These are phyloP conservation scores for Salvia sclarea DNA, from an alignment of 305 asterid genomes.

Conservation along the genomic window DNA sequence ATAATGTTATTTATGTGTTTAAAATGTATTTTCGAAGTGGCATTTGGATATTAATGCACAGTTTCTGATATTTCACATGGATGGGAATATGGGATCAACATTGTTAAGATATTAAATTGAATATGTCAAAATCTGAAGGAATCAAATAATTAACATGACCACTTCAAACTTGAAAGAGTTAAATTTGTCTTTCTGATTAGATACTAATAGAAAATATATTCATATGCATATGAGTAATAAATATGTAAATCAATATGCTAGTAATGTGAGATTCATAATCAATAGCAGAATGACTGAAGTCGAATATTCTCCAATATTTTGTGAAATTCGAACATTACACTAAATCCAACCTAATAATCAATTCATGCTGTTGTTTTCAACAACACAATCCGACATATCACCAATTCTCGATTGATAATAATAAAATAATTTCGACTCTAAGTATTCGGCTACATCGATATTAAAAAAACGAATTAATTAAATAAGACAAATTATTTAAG, in stretches of 20 bases:
- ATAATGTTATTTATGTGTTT: too few relatives aligned
- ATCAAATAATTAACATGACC: too few relatives aligned
- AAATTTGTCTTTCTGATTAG: too few relatives aligned
- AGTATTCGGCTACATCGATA: slow-evolving; percentile 27
- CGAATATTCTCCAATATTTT: slow-evolving; percentile 12
- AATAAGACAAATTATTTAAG: slow-evolving; percentile 27
- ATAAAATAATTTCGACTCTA: slow-evolving; percentile 2
- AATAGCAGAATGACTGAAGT: not conserved
- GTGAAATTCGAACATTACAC: not conserved
- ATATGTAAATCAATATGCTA: not conserved
- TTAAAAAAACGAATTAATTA: not conserved
- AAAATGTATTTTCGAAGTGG: too few relatives aligned
- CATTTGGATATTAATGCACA: too few relatives aligned
- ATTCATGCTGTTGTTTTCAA: slow-evolving; percentile 16
- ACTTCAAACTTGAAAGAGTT: too few relatives aligned
- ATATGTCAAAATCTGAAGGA: too few relatives aligned
- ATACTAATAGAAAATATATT: too few relatives aligned
- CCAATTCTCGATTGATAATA: not conserved
- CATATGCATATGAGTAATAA: too few relatives aligned
- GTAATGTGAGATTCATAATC: not conserved
- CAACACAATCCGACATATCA: slow-evolving; percentile 11
- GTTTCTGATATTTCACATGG: too few relatives aligned
- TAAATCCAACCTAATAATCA: not conserved
- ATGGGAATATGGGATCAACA: too few relatives aligned
- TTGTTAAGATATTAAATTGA: too few relatives aligned